Percentiles rank a stretch among this genome's conserved stretches.
Conservation (phyloP, 495 filamentous ascomycete genomes). For the Emericellopsis terricola region DNA sequence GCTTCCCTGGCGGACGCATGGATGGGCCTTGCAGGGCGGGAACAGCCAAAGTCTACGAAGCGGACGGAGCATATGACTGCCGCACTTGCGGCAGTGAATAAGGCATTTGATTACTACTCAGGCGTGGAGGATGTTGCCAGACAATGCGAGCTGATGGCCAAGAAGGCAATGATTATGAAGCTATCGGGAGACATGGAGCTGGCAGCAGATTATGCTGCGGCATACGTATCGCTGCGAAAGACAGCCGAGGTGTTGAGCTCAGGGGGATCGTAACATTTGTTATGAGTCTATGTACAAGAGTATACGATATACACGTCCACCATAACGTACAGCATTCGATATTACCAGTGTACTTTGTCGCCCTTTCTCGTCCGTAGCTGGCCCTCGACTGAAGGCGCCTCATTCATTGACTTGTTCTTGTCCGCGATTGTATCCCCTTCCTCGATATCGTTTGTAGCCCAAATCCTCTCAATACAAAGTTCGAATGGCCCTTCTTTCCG, state of each 20-base stretch:
- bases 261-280: background rate
- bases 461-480: constrained; percentile 65
- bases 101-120: constrained; percentile 44
- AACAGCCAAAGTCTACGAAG: constrained; percentile 13
- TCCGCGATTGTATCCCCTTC: constrained; percentile 18
- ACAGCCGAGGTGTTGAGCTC: constrained; percentile 8
- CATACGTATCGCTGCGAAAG: constrained; percentile 43
- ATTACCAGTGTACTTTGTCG: constrained; percentile 4
- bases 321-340: background rate
- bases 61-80: constrained; percentile 43
- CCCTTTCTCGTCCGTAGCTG: constrained; percentile 6
- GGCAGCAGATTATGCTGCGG: constrained; percentile 58
- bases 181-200: constrained; percentile 49
- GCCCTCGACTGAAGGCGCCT: no score
- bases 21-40: constrained; percentile 58
- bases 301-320: no score
- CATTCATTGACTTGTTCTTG: background rate
- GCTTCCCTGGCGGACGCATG: constrained; percentile 64
- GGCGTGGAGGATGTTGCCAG: constrained; percentile 55
- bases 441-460: constrained; percentile 48
- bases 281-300: background rate
- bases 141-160: constrained; percentile 71
- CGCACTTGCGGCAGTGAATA: constrained; percentile 49
- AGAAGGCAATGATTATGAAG: constrained; percentile 69
- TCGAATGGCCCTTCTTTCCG: constrained; percentile 74